Conservation (phyloP, 2,329 filamentous ascomycete genomes). For the Botryotinia narcissicola region DNA sequence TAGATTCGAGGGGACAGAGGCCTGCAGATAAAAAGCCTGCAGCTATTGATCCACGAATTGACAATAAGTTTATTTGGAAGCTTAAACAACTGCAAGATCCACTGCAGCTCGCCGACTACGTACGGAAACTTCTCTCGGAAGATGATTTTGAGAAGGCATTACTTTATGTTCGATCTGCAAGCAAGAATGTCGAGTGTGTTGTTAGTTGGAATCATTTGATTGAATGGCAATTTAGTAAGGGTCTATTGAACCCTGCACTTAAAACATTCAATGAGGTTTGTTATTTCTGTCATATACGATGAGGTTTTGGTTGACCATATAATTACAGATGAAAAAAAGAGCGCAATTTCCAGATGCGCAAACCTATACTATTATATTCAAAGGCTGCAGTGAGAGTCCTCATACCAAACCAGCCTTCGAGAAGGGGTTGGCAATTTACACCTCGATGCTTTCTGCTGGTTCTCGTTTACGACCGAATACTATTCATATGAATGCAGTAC, state of each 20-base stretch:
- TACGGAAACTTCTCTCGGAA: constrained; percentile 58
- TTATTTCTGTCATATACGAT: background rate
- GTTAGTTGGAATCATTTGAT: constrained; percentile 91
- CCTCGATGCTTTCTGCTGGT: constrained; percentile 64
- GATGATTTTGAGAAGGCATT: constrained; percentile 65
- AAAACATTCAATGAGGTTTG: constrained; percentile 85
- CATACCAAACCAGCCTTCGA: constrained; percentile 59
- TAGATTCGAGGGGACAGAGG: constrained; percentile 30
- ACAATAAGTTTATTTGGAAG: constrained; percentile 27
- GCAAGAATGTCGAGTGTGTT: constrained; percentile 58
- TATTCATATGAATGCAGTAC: constrained; percentile 84
- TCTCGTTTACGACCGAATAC: constrained; percentile 67
- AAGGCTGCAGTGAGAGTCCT: constrained; percentile 64
- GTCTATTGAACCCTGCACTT: constrained; percentile 62
- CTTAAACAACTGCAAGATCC: constrained; percentile 54
- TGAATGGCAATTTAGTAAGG: constrained; percentile 62
- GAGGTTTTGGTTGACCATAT: background rate
- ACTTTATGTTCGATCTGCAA: constrained; percentile 66
- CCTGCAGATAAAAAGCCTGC: constrained; percentile 20
- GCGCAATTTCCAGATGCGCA: constrained; percentile 74
- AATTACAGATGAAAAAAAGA: constrained; percentile 84
- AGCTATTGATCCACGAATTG: background rate
- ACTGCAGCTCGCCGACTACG: constrained; percentile 66
- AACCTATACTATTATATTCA: constrained; percentile 82
- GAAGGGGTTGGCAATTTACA: constrained; percentile 73